Base-by-base conservation (phyloP, 305 asterid genomes). In the Fraxinus baroniana region DNA sequence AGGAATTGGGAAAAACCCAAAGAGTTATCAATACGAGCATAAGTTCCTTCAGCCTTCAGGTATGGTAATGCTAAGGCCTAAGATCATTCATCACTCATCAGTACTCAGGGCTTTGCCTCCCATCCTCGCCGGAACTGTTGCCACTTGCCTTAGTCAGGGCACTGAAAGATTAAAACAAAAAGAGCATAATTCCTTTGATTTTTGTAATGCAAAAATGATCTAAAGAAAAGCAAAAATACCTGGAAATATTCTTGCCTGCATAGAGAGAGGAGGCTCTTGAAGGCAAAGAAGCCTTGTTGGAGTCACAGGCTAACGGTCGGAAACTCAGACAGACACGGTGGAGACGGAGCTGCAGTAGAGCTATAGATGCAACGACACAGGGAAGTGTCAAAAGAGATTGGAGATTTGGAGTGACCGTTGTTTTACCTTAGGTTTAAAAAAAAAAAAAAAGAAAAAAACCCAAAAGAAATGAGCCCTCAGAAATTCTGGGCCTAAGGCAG, bases 241-340 rank as follows among this genome's bases (percentile, higher is more conserved):
- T 93, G 30, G 95, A 93, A 36, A 93, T 92, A 87, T 93, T 94
- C 68, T 91, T 91, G 78, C 97, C 97, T 1, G 94, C 97, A 0
- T 93, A 86, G 37, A 90, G 89, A 33, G 86, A 85, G 1, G 97
- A 89, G n/a, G 86, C 95, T 81, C 92, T 87, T 3, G 92, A 84
- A 49, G 97, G 95, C 82, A 93, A 75, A 77, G 84, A 78, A 7
- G 94, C 97, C 2, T 85, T 91, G 5, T 90, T 93, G 0, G 94
- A 93, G 41, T 30, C 32, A 30, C 32, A 2, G 32, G 3, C 32
- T 30, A 2, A 30, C 32, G 32, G 3, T 30, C 32, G 32, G 32
- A 30, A 24, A 24, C 26, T 24, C 26, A 24, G 26, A 24, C 32
- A 30, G 32, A 2, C 32, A 2, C 32, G 32, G 32, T 30, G 32